phyloP scores from a whole-genome alignment of 306 rosid species.

The Gastrolobium bilobum region DNA sequence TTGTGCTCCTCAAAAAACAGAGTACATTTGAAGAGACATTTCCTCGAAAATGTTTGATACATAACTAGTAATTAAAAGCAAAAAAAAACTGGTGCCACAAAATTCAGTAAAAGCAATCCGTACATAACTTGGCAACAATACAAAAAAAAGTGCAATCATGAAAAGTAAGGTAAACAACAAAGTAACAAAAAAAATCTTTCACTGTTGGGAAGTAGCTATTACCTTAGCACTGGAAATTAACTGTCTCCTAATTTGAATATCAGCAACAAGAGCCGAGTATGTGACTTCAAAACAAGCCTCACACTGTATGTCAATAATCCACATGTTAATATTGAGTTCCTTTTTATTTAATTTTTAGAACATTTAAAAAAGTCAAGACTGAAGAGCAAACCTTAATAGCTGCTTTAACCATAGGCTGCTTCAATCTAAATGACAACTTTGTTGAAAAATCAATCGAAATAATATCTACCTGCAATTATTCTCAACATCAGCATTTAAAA shows the following conservation, averaged over 20 bases:
- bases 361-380: background rate
- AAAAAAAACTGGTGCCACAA: background rate
- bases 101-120: background rate
- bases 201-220: constrained; percentile 18
- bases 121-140: background rate
- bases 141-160: background rate
- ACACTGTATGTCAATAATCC: constrained; percentile 62
- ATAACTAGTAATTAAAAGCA: too few relatives aligned
- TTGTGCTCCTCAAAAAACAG: too few relatives aligned
- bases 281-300: constrained; percentile 82
- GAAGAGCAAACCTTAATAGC: constrained; percentile 68
- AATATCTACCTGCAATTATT: constrained; percentile 74
- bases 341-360: background rate
- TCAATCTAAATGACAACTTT: constrained; percentile 77
- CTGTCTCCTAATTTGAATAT: constrained; percentile 72
- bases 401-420: constrained; percentile 72
- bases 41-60: too few relatives aligned
- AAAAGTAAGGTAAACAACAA: constrained; percentile 18
- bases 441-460: constrained; percentile 77
- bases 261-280: constrained; percentile 63
- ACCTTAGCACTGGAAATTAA: constrained; percentile 84
- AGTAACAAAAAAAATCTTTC: background rate
- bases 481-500: constrained; percentile 16
- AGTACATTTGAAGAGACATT: too few relatives aligned
- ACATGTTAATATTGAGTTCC: constrained; percentile 20